phyloP scores from a whole-genome alignment of 108 stramenopile genomes.

The Fistulifera pelliculosa region DNA sequence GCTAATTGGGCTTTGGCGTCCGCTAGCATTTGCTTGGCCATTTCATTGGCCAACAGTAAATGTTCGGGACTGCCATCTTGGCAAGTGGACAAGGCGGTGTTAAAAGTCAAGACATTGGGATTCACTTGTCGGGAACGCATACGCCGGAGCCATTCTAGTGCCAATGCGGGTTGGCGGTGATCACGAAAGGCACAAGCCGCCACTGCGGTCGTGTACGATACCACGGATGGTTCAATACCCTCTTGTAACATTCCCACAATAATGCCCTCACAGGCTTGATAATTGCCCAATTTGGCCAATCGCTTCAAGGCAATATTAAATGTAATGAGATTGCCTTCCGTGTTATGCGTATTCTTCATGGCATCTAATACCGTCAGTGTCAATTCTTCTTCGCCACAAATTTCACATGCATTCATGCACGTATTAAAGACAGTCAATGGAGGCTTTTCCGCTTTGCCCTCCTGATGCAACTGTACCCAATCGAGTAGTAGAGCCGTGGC shows the following conservation, averaged over 20 bases:
- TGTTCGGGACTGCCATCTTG: conserved; percentile 71
- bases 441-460: conserved; percentile 68
- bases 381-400: conserved; percentile 82
- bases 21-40: conserved; percentile 63
- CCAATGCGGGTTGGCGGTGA: conserved; percentile 48
- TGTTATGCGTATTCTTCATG: conserved; percentile 73
- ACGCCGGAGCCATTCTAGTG: conserved; percentile 69
- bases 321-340: conserved; percentile 84
- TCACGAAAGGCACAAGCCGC: conserved; percentile 59
- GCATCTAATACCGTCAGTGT: conserved; percentile 70
- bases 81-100: conserved; percentile 78
- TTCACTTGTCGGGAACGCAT: conserved; percentile 67
- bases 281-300: conserved; percentile 68
- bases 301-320: conserved; percentile 88
- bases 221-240: conserved; percentile 75
- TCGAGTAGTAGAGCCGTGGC: conserved; percentile 74
- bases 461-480: conserved; percentile 63
- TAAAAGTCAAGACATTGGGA: conserved; percentile 82
- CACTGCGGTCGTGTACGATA: conserved; percentile 84
- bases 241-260: conserved; percentile 80
- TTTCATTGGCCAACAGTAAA: conserved; percentile 49
- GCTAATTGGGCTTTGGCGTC: conserved; percentile 10
- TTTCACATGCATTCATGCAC: conserved; percentile 81
- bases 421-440: conserved; percentile 76
- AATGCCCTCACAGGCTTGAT: conserved; percentile 69